Evolutionary conservation across 495 filamentous ascomycete species (phyloP).

Genomic region (Aspergillus nanangensis): DNA sequence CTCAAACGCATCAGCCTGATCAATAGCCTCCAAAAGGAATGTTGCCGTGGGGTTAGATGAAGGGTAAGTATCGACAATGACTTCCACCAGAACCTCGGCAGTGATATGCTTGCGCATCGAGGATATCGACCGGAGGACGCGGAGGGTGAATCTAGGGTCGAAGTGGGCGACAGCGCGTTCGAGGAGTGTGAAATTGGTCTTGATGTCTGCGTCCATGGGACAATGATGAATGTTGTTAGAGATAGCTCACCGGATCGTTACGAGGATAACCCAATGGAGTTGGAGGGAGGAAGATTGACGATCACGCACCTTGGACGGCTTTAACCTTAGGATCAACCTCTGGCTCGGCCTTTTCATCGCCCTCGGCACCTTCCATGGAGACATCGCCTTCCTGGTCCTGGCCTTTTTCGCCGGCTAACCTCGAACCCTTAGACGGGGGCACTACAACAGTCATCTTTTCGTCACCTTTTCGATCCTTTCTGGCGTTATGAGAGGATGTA

Average conservation of each 20-base stretch:
- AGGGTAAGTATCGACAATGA: slow-evolving; percentile 75
- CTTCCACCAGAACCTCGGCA: slow-evolving; percentile 72
- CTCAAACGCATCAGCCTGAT: slow-evolving; percentile 58
- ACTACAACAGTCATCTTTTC: slow-evolving; percentile 85
- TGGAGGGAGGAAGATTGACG: not conserved
- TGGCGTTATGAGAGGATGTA: slow-evolving; percentile 49
- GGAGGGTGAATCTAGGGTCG: slow-evolving; percentile 88
- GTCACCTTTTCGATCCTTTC: slow-evolving; percentile 70
- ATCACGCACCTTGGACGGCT: slow-evolving; percentile 55
- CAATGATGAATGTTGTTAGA: too few species aligned
- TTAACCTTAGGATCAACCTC: slow-evolving; percentile 58
- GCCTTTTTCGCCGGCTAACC: slow-evolving; percentile 51
- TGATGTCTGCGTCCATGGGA: slow-evolving; percentile 94
- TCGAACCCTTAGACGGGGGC: slow-evolving; percentile 69
- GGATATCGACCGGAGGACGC: slow-evolving; percentile 91
- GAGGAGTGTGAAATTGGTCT: slow-evolving; percentile 83
- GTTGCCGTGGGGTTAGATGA: slow-evolving; percentile 60
- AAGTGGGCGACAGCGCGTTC: slow-evolving; percentile 91
- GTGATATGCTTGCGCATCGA: slow-evolving; percentile 88
- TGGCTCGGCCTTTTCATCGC: slow-evolving; percentile 49
- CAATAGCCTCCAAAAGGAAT: slow-evolving; percentile 64
- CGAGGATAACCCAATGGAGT: not conserved
- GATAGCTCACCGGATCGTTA: too few species aligned
- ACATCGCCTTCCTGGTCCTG: slow-evolving; percentile 69
- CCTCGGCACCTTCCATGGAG: slow-evolving; percentile 64